These are phyloP conservation scores for Dillenia turbinata DNA, from an alignment of 164 flowering plant genomes.

Conservation along the genomic window DNA sequence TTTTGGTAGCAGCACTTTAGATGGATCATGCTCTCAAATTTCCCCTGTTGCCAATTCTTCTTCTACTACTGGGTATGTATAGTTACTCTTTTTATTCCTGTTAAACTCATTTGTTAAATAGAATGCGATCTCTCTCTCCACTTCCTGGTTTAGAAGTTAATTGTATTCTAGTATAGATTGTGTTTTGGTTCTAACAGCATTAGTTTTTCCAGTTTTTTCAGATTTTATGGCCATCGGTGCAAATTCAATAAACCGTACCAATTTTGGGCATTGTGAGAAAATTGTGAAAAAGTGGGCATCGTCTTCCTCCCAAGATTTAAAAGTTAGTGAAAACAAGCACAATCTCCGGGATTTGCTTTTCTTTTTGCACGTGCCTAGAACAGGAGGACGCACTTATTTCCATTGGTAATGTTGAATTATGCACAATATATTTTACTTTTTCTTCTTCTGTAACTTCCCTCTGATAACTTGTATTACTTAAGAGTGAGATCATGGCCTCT, in stretches of 20 bases:
- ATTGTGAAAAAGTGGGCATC: slow-evolving; percentile 69
- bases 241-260: slow-evolving; percentile 26
- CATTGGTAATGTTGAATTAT: slow-evolving; percentile 54
- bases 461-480: no score
- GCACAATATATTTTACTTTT: background rate
- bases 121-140: background rate
- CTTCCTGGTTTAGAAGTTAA: no score
- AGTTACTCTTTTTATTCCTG: background rate
- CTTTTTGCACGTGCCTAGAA: slow-evolving; percentile 95
- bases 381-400: slow-evolving; percentile 92
- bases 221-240: slow-evolving; percentile 22
- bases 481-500: background rate
- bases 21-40: slow-evolving; percentile 35
- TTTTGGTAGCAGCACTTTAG: background rate
- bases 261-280: slow-evolving; percentile 55
- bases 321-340: slow-evolving; percentile 53
- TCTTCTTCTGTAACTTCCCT: background rate
- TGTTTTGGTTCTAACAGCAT: background rate
- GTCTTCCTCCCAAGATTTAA: slow-evolving; percentile 43
- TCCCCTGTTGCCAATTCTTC: slow-evolving; percentile 27
- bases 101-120: background rate
- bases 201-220: slow-evolving; percentile 13
- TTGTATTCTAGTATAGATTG: background rate
- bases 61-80: slow-evolving; percentile 36
- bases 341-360: slow-evolving; percentile 68